Evolutionary conservation across 192 early-diverging fungal species (phyloP), one percentile per base, ranked within the genome.

Genomic region (Rhizophlyctis rosea): DNA sequence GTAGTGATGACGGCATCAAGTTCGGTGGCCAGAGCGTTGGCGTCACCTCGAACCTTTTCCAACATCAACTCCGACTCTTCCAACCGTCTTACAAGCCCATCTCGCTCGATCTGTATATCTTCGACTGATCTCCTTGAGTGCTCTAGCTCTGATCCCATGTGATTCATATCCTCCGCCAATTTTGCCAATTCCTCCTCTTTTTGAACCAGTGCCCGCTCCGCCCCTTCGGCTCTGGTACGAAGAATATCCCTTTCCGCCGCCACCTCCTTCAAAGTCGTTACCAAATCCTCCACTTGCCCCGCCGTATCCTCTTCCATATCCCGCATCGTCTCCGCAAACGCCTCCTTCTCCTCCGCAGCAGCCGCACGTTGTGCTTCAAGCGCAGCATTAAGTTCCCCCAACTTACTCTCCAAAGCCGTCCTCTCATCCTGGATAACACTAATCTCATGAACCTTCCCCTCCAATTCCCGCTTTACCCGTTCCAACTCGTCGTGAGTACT

Each of bases 241-340:
- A 54, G 14, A 24, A 16, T 24, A 54, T 54, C 52, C 18, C 52
- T 13, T 54, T 54, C 52, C 24, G 52, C 52, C 24, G 29, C 52
- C 23, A 54, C 24, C 29, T 54, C 52, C 24, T 54, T 54, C 24
- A 54, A 44, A 44, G 39, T 44, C 39, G 39, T 44, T 18, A 44
- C 39, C 7, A 44, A 18, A 44, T 44, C 39, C 9, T 44, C 39
- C 39, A 44, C 39, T 18, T 44, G 39, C 39, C 7, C 18, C 39
- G 9, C 18, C 39, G 39, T 44, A 7, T 44, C 39, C 39, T 44
- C 39, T 18, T 44, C 39, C 39, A 44, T 7, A 13, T 44, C 39
- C 39, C 39, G 39, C 9, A 44, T 13, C 7, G 9, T 44, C 18
- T 18, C 39, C 39, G 18, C 18, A 7, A 44, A 18, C 18, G 39